Evolutionary conservation across 2,329 filamentous ascomycete genomes (phyloP).

Genomic region (Pseudonectria foliicola): DNA sequence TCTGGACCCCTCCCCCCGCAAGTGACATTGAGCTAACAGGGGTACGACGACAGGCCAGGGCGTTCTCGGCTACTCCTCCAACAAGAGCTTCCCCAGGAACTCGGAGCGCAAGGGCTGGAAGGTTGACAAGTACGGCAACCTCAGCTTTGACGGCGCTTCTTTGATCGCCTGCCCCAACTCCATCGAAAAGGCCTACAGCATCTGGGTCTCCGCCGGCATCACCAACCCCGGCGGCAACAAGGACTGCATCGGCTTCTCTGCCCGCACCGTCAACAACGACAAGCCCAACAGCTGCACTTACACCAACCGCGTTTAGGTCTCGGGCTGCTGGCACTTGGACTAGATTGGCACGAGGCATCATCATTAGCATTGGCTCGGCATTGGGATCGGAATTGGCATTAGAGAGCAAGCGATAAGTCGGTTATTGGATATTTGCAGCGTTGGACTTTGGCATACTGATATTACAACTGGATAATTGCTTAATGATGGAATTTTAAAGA

Average conservation of each 20-base stretch:
- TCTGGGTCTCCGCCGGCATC: slow-evolving; percentile 29
- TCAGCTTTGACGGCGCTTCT: slow-evolving; percentile 37
- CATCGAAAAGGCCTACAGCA: slow-evolving; percentile 30
- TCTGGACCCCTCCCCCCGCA: too few species aligned
- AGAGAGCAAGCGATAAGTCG: too few species aligned
- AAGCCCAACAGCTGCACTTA: slow-evolving; percentile 33
- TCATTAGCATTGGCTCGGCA: too few species aligned
- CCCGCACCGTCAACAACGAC: slow-evolving; percentile 21
- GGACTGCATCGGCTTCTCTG: slow-evolving; percentile 30
- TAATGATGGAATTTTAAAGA: too few species aligned
- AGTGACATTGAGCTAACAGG: neutral
- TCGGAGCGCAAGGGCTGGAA: slow-evolving; percentile 41
- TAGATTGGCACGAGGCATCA: too few species aligned
- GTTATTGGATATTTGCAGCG: too few species aligned
- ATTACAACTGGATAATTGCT: too few species aligned
- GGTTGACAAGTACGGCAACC: slow-evolving; percentile 34
- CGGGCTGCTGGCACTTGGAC: too few species aligned
- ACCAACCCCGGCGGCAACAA: slow-evolving; percentile 29
- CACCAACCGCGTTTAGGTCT: slow-evolving; percentile 8
- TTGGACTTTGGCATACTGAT: too few species aligned
- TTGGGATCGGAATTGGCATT: too few species aligned
- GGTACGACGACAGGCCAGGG: slow-evolving; percentile 39
- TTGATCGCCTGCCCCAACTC: slow-evolving; percentile 48
- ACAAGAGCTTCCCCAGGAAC: slow-evolving; percentile 33
- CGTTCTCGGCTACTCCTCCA: slow-evolving; percentile 44